Conservation (phyloP, 1,139 yeast species). For the Magnusiomyces fungicola region DNA sequence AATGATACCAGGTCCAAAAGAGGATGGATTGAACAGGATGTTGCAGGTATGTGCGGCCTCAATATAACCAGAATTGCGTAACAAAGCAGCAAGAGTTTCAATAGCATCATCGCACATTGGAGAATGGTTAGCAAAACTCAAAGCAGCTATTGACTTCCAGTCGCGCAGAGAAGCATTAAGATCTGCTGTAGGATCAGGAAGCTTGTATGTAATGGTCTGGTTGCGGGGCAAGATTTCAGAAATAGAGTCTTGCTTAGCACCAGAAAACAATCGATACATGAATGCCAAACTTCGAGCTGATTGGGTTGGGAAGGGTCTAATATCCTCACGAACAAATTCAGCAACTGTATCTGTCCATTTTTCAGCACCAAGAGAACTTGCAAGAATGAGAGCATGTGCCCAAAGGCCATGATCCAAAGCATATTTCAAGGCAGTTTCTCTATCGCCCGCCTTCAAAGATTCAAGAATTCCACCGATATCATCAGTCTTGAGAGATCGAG, state of each 20-base stretch:
- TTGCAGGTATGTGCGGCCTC: slow-evolving; percentile 33
- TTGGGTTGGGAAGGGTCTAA: slow-evolving; percentile 30
- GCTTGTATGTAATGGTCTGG: slow-evolving; percentile 8
- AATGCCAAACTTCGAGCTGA: slow-evolving; percentile 51
- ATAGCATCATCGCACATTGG: slow-evolving; percentile 30
- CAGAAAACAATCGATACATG: slow-evolving; percentile 57
- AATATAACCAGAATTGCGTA: slow-evolving; percentile 26
- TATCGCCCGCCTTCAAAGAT: slow-evolving; percentile 53
- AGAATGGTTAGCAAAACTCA: slow-evolving; percentile 30
- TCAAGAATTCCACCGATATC: slow-evolving; percentile 29
- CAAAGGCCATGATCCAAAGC: slow-evolving; percentile 63
- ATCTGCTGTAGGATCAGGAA: slow-evolving; percentile 9
- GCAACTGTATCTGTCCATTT: slow-evolving; percentile 53
- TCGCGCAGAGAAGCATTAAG: slow-evolving; percentile 19
- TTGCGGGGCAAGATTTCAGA: slow-evolving; percentile 15
- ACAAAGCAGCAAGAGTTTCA: slow-evolving; percentile 29
- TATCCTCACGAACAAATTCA: slow-evolving; percentile 41
- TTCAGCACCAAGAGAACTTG: slow-evolving; percentile 57
- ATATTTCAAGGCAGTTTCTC: slow-evolving; percentile 55
- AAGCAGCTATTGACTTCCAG: slow-evolving; percentile 32
- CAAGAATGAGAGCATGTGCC: slow-evolving; percentile 68
- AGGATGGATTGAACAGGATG: slow-evolving; percentile 37
- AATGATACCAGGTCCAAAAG: slow-evolving; percentile 14
- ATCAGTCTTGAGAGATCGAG: slow-evolving; percentile 27
- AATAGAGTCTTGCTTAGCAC: slow-evolving; percentile 46